Evolutionary conservation across 768 basidiomycete species (phyloP), one percentile per base, ranked within the genome.

Genomic region (Sutorius australiensis): DNA sequence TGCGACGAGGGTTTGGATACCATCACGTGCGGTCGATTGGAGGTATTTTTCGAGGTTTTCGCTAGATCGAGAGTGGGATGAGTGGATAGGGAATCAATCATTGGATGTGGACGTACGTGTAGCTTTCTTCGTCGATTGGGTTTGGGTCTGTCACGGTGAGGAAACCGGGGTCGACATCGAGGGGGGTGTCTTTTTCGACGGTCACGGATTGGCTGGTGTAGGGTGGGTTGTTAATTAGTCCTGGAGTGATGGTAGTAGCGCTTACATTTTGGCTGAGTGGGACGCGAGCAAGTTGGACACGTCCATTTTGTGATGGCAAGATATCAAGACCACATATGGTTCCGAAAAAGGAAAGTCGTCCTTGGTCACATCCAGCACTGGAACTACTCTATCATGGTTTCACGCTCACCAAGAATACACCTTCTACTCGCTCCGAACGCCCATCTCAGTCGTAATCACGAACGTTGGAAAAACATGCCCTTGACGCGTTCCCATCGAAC

Each of bases 101-200:
- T 24, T 2, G 32, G 9, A 14, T 9, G 11, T 7, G 17, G n/a
- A 70, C 83, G 60, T 56, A 94, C 93, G 77, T 73, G 78, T 98
- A 97, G 61, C 76, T 81, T 51, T 92, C 89, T 44, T 80, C 79
- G 68, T 98, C 93, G 57, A 93, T 83, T 12, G 89, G 83, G 68
- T 92, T 95, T 19, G 79, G 79, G 74, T 99, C 95, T 43, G 91
- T 91, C 1, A 90, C 92, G 5, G 88, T 80, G 17, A 99, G 77
- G 38, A 88, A 79, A 5, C 90, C 95, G 5, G 86, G 65, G 72
- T 99, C 97, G 53, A 92, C 75, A 39, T 86, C 83, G 56, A 92
- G 79, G 7, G 88, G 83, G 9, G 80, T 84, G 48, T 91, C 89
- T 67, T 89, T 92, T 67, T 91, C 85, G 51, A 91, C 84, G 32